Percentiles rank a stretch among this genome's conserved stretches.
phyloP scores from a whole-genome alignment of 1,284 basidiomycete species.

The Ganoderma sinense region DNA sequence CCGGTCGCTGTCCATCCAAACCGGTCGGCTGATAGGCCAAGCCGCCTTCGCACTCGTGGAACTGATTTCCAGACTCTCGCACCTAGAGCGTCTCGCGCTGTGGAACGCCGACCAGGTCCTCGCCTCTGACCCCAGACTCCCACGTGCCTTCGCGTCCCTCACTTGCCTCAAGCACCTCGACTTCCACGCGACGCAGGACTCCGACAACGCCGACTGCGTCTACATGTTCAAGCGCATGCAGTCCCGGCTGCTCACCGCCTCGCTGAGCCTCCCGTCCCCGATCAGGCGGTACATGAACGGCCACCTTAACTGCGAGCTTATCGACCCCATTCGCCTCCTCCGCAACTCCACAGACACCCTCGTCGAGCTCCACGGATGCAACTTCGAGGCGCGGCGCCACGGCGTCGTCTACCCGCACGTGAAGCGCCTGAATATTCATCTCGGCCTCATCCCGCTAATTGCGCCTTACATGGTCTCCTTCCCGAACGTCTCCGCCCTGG shows the following conservation, averaged over 20 bases:
- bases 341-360: conserved; percentile 13
- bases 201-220: conserved; percentile 12
- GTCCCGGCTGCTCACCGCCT: conserved; percentile 9
- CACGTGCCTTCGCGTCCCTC: conserved; percentile 14
- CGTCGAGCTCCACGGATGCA: conserved; percentile 10
- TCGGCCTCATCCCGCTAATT: conserved; percentile 10
- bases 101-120: conserved; percentile 13
- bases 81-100: conserved; percentile 9
- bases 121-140: conserved; percentile 15
- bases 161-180: conserved; percentile 19
- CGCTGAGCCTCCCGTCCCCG: conserved; percentile 9
- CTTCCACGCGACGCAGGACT: conserved; percentile 10
- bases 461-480: conserved; percentile 15
- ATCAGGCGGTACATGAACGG: conserved; percentile 12
- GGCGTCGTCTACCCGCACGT: conserved; percentile 8
- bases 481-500: conserved; percentile 14
- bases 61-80: conserved; percentile 5
- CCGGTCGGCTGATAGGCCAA: not conserved
- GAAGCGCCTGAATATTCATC: conserved; percentile 9
- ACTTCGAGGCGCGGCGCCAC: conserved; percentile 9
- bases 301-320: conserved; percentile 7
- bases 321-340: conserved; percentile 13
- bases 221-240: conserved; percentile 16
- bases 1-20: not conserved
- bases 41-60: conserved; percentile 9